Evolutionary conservation across 2,329 filamentous ascomycete species (phyloP).

Genomic region (Penicillium brasilianum): DNA sequence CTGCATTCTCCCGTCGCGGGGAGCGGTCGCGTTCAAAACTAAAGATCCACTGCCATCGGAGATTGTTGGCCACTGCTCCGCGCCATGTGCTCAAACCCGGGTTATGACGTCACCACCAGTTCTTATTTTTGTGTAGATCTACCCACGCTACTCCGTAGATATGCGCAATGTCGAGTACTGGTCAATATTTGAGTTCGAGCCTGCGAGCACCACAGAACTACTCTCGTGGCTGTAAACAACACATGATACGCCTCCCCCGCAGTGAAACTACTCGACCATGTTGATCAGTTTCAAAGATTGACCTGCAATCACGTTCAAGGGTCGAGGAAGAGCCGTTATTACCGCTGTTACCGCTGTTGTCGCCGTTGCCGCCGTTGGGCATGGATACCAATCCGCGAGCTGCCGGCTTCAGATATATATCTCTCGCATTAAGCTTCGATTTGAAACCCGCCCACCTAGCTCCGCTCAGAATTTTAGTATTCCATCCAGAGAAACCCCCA

Average conservation of each 20-base stretch:
- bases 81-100: background rate
- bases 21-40: background rate
- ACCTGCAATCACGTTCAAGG: background rate
- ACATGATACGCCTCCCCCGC: background rate
- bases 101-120: background rate
- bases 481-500: no score
- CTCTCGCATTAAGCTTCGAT: background rate
- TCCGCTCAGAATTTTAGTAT: background rate
- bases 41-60: background rate
- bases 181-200: background rate
- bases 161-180: background rate
- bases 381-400: background rate
- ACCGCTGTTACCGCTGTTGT: background rate
- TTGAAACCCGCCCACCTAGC: background rate
- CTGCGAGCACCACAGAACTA: background rate
- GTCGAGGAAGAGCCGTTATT: background rate
- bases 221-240: background rate
- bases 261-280: background rate
- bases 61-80: background rate
- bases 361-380: background rate
- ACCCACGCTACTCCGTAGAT: background rate
- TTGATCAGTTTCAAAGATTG: background rate
- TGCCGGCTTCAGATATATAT: background rate
- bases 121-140: background rate
- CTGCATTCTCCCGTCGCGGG: slow-evolving; percentile 21